Evolutionary conservation across 139 green algal species (phyloP), one percentile per base, ranked within the genome.

Genomic region (Chlorella ohadii): DNA sequence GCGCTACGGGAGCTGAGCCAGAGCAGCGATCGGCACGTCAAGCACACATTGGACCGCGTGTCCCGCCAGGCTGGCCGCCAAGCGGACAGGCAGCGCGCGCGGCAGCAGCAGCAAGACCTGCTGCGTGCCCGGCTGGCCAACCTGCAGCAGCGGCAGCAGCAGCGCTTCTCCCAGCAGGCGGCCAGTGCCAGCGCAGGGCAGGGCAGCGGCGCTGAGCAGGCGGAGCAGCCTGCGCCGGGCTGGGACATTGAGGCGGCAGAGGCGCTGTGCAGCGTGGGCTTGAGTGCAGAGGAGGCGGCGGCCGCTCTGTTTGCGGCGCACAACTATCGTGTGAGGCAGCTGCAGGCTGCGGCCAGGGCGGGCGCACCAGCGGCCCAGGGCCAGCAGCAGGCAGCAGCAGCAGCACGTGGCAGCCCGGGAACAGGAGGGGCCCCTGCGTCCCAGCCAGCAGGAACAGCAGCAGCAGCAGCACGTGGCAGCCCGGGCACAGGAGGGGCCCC

Each of bases 171-270:
- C 11, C 15, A 2, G 33, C 22, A 28, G 11, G 44, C 33, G 19
- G 27, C 15, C 51, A 34, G 15, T 11, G 51, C 47, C 5, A 19
- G 38, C 66, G 33, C 33, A 4, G 33, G 34, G 38, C 76, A 72
- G 55, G 25, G 34, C 74, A 23, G 33, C 55, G 44, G 74, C 11
- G 73, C 3, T 1, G 15, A 36, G 12, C 4, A 34, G 19, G 74
- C 74, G 57, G 31, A 2, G 27, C 36, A 73, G 38, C 22, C 19
- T 31, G 56, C 64, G 41, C 41, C 41, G 1, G 11, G 33, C 22
- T 75, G 78, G 63, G 33, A 2, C 19, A 31, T 83, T 4, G 78
- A 75, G 16, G 63, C 78, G 25, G 76, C 76, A 39, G 76, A 82
- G 76, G 59, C 39, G 36, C 57, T 82, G 34, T 72, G 57, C 36